Evolutionary conservation across 2,329 filamentous ascomycete genomes (phyloP).

Genomic region (Colletotrichum sp.): DNA sequence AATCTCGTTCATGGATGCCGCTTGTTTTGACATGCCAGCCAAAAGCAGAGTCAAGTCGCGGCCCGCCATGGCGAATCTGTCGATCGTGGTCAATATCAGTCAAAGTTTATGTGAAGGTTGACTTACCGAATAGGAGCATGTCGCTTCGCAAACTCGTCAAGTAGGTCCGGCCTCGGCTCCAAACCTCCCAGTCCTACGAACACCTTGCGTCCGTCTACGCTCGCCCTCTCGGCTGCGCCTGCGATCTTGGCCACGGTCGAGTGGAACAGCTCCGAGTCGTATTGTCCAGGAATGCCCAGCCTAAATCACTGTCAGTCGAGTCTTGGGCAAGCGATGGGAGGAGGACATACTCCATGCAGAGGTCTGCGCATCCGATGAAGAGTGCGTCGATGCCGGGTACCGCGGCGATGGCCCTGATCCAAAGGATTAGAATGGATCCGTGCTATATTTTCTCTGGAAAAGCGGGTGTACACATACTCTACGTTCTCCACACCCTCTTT

Average conservation of each 20-base stretch:
- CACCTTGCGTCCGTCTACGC: not conserved
- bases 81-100: not conserved
- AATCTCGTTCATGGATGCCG: conserved; percentile 4
- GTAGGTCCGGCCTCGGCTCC: conserved; percentile 7
- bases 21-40: conserved; percentile 5
- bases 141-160: not conserved
- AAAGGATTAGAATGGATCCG: not conserved
- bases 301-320: not conserved
- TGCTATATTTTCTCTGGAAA: no score
- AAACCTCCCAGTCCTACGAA: not conserved
- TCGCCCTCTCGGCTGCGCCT: not conserved
- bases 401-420: not conserved
- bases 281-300: not conserved
- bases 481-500: conserved; percentile 2
- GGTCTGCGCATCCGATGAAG: conserved; percentile 11
- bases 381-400: not conserved
- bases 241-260: not conserved
- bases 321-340: no score
- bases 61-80: conserved; percentile 6
- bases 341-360: conserved; percentile 1
- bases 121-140: not conserved
- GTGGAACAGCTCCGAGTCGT: not conserved
- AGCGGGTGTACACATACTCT: not conserved
- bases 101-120: not conserved
- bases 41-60: not conserved